Evolutionary conservation across 345 rosid species (phyloP), one percentile per base, ranked within the genome.

Genomic region (Hibiscus trionum): DNA sequence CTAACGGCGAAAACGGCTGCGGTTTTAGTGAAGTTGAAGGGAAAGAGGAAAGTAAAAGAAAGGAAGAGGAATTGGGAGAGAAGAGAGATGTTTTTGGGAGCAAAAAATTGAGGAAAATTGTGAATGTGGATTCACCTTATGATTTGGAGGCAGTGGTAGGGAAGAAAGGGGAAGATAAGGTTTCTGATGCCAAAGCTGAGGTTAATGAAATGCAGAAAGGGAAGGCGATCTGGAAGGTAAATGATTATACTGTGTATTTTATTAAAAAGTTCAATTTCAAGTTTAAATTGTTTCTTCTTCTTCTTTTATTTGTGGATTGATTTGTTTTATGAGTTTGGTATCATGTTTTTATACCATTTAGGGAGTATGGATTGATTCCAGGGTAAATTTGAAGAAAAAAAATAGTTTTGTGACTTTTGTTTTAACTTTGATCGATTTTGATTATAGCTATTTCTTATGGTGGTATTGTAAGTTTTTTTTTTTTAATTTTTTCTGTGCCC

Each of bases 201-300:
- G 77, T 46, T 10, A 82, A 76, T 67, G 70, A 72, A 61, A 37
- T 57, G 27, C 11, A 61, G 77, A 64, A 64, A 39, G 68, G 52
- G 17, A 82, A 77, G 80, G 71, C 81, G 50, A 93, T 86, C 37
- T 84, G 89, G 90, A 67, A 47, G 8, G 74, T 39, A 50, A 88
- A 89, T n/a, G 85, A 88, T 66, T 82, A 84, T 75, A 82, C 92
- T 69, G 88, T 79, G 4, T 92, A 95, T 78, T 95, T 95, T 66
- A 88, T 87, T 69, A 90, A 86, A 75, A 92, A 92, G 93, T 97
- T 93, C 80, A 78, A 31, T 55, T 2, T 8, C 11, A 4, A 65
- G 29, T 49, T 15, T 7, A 47, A n/a, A 27, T 24, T 26, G 15
- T 42, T 4, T 64, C 35, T 9, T 61, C 7, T 11, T 42, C 1